These are phyloP conservation scores for Boletus coccyginus DNA, from an alignment of 768 basidiomycete genomes.

Conservation along the genomic window DNA sequence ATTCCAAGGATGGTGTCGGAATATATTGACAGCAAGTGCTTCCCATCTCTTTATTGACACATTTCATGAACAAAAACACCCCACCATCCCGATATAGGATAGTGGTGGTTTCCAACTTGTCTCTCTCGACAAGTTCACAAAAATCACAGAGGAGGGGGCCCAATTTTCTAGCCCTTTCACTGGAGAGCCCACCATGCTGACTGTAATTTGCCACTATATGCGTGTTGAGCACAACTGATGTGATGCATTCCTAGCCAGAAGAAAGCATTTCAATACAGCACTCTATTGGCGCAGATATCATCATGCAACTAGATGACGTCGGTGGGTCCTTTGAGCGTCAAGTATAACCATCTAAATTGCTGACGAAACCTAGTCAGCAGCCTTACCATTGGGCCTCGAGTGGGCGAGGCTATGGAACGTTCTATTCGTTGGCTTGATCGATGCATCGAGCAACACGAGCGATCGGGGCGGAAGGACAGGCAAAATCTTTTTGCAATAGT, in stretches of 20 bases:
- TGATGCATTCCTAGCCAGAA: slow-evolving; percentile 59
- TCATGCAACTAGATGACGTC: slow-evolving; percentile 94
- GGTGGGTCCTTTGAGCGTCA: slow-evolving; percentile 44
- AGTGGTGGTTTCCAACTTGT: slow-evolving; percentile 91
- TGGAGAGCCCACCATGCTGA: slow-evolving; percentile 85
- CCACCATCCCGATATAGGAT: slow-evolving; percentile 45
- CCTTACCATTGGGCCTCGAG: slow-evolving; percentile 75
- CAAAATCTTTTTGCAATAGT: slow-evolving; percentile 93
- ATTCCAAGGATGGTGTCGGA: slow-evolving; percentile 86
- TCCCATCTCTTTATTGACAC: neutral
- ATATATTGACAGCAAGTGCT: slow-evolving; percentile 71
- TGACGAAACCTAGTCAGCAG: slow-evolving; percentile 58
- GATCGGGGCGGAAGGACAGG: slow-evolving; percentile 55
- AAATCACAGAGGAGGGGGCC: slow-evolving; percentile 87
- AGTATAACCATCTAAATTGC: neutral
- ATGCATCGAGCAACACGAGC: slow-evolving; percentile 74
- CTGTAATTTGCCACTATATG: slow-evolving; percentile 43
- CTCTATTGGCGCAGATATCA: slow-evolving; percentile 87
- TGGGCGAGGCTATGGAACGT: slow-evolving; percentile 84
- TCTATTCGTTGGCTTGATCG: slow-evolving; percentile 90
- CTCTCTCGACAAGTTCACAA: slow-evolving; percentile 79
- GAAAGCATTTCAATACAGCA: slow-evolving; percentile 91
- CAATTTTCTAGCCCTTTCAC: slow-evolving; percentile 82
- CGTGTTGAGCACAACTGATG: neutral
- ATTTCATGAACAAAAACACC: neutral